A percentile compares a stretch with the other conserved stretches of the same genome.
Evolutionary conservation across 2,329 filamentous ascomycete species (phyloP).

Genomic region (Penicillium sp.): DNA sequence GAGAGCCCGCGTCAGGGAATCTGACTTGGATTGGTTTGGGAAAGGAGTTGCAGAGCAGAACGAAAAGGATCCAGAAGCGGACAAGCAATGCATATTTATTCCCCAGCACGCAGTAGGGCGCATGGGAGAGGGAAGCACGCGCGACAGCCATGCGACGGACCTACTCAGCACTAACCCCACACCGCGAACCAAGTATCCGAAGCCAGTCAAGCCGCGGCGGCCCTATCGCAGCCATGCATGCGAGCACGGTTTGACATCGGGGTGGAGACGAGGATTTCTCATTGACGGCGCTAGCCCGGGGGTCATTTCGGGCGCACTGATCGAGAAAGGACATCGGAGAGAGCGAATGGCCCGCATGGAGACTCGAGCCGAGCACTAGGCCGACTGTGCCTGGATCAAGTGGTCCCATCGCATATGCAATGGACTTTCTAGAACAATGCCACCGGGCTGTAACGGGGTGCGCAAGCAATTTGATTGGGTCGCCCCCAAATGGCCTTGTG

Average conservation of each 20-base stretch:
- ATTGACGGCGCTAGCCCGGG: slow-evolving; percentile 2
- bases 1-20: background rate
- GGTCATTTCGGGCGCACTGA: slow-evolving; percentile 10
- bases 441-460: background rate
- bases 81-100: background rate
- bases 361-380: background rate
- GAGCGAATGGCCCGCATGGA: background rate
- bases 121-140: background rate
- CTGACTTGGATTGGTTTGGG: background rate
- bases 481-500: background rate
- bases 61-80: background rate
- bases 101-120: background rate
- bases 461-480: background rate
- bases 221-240: slow-evolving; percentile 11
- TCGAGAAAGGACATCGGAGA: slow-evolving; percentile 1
- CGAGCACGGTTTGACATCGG: slow-evolving; percentile 8
- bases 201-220: background rate
- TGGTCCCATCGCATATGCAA: background rate
- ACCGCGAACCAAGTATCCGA: slow-evolving; percentile 1
- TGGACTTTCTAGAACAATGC: slow-evolving; percentile 1
- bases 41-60: background rate
- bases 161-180: slow-evolving; percentile 1
- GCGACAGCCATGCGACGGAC: background rate
- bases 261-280: slow-evolving; percentile 8
- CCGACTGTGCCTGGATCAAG: background rate